Evolutionary conservation across 129 eudicot genomes (phyloP), one percentile per base, ranked within the genome.

Genomic region (Gnaphalium uliginosum): DNA sequence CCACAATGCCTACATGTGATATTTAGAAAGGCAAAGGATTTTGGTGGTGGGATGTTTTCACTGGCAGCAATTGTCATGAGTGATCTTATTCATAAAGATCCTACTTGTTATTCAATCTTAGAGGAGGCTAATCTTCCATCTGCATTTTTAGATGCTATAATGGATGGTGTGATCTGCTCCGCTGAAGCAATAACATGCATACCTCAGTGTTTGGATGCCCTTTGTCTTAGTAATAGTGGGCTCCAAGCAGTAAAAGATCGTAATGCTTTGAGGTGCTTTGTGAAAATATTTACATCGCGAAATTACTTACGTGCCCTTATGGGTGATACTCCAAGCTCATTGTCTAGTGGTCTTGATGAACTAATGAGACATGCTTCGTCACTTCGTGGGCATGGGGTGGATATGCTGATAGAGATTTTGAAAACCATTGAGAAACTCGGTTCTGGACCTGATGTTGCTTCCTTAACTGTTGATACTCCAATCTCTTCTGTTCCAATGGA

Each of bases 31-130:
- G 96, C 97, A 1, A 91, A 94, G 69, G 99, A 94, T 81, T 94
- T 94, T 84, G 99, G 99, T 72, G 99, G 99, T 72, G 99, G 99
- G 24, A 96, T 94, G 72, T 94, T 94, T 78, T 87, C 97, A 43
- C 96, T 94, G 78, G 99, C 96, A 48, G 94, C 97, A 17, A 86
- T 93, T 61, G 96, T 91, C 17, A 91, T 94, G 99, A 89, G 99
- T 86, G 99, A 94, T 84, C 89, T 94, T 58, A 94, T 94, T 71
- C 97, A 94, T 78, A 94, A 94, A 75, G 97, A 94, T 73, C 99
- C 97, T 39, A 94, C 99, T 23, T 94, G 97, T 76, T 94, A 85
- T 75, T 33, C 96, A 46, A 85, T 89, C 73, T 78, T 94, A 68
- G 99, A 94, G 89, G 90, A 91, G 59, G 97, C 99, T 79, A 87